Evolutionary conservation across 352 stramenopile genomes (phyloP).

Genomic region (Phytophthora nicotianae): DNA sequence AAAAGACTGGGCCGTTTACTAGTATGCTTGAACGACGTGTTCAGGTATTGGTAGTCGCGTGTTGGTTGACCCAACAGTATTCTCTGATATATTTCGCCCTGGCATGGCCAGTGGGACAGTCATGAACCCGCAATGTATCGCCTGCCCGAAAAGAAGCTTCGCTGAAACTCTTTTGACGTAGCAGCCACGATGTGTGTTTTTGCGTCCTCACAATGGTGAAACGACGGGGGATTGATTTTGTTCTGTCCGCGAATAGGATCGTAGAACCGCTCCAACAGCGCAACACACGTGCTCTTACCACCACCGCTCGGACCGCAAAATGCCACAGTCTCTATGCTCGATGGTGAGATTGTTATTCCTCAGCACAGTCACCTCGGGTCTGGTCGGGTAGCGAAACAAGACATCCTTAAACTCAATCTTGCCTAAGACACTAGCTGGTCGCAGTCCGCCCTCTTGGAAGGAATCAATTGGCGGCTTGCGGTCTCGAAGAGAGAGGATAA

Average conservation of each 20-base stretch:
- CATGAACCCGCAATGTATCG: too few relatives aligned
- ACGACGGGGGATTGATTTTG: too few relatives aligned
- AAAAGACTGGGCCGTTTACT: too few relatives aligned
- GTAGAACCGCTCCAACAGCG: conserved; percentile 53
- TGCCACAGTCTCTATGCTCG: conserved; percentile 38
- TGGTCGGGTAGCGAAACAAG: conserved; percentile 32
- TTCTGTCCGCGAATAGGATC: conserved; percentile 44
- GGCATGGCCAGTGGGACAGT: too few relatives aligned
- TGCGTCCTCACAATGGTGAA: too few relatives aligned
- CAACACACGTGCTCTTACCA: conserved; percentile 47
- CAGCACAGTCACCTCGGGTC: conserved; percentile 17
- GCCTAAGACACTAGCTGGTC: conserved; percentile 23
- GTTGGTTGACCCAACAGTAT: too few relatives aligned
- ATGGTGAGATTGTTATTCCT: conserved; percentile 41
- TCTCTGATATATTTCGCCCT: too few relatives aligned
- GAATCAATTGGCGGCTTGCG: conserved; percentile 30
- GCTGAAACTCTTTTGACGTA: too few relatives aligned
- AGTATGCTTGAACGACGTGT: too few relatives aligned
- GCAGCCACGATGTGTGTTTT: too few relatives aligned
- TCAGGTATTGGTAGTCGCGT: too few relatives aligned
- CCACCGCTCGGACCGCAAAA: conserved; percentile 44
- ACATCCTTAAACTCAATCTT: conserved; percentile 44
- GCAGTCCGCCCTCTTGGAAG: conserved; percentile 24
- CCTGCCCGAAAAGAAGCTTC: too few relatives aligned
- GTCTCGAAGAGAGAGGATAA: conserved; percentile 29